Conservation (phyloP, 2,329 filamentous ascomycete species). For the Colletotrichum plurivorum region DNA sequence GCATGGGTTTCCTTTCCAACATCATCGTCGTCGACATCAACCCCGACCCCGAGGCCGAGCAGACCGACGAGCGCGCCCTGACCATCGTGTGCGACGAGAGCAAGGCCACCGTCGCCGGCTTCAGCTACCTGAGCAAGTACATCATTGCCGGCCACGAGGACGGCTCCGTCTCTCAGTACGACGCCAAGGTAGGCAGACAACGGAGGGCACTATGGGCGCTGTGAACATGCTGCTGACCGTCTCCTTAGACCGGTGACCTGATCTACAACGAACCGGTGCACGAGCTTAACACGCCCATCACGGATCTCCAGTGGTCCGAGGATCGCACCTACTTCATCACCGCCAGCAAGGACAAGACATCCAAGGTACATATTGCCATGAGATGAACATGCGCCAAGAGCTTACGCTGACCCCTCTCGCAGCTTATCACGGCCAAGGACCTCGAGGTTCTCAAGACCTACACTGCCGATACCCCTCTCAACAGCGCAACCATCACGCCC, state of each 20-base stretch:
- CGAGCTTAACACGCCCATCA: constrained; percentile 86
- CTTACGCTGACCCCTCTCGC: constrained; percentile 19
- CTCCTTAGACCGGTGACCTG: constrained; percentile 80
- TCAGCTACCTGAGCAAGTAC: constrained; percentile 94
- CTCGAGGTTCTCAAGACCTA: constrained; percentile 96
- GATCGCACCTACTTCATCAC: constrained; percentile 99
- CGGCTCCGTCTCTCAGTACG: constrained; percentile 90
- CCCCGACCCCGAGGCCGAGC: constrained; percentile 84
- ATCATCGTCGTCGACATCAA: constrained; percentile 94
- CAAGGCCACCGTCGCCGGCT: constrained; percentile 97
- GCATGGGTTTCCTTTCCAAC: constrained; percentile 94
- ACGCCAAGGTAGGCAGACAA: constrained; percentile 78
- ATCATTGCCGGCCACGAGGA: constrained; percentile 99
- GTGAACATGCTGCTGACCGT: constrained; percentile 30
- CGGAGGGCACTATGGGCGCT: neutral
- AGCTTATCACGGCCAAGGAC: constrained; percentile 87
- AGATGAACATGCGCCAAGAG: neutral
- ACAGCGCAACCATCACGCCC: constrained; percentile 92
- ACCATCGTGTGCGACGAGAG: constrained; percentile 95
- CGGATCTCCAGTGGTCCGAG: constrained; percentile 93
- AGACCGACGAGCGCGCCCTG: constrained; percentile 85
- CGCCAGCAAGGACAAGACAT: constrained; percentile 96
- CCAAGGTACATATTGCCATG: constrained; percentile 73
- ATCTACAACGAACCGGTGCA: constrained; percentile 87
- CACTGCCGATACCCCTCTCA: constrained; percentile 91